These are phyloP conservation scores for Naumovozyma dairenensis DNA, from an alignment of 805 yeast genomes.

Conservation along the genomic window DNA sequence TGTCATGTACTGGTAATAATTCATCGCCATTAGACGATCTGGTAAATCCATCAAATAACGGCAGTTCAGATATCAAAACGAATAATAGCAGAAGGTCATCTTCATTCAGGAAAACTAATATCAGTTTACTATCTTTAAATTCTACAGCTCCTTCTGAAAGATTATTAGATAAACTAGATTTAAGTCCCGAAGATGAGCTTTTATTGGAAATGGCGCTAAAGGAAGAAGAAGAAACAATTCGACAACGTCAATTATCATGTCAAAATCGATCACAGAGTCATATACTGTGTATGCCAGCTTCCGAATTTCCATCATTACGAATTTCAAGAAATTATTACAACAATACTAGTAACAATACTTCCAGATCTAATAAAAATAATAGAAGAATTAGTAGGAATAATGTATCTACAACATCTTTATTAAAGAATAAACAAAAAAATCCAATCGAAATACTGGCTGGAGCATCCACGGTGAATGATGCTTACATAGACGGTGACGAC, in stretches of 20 bases:
- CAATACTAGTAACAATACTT: no score
- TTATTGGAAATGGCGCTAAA: constrained; percentile 21
- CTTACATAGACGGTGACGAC: no score
- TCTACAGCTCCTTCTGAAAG: constrained; percentile 25
- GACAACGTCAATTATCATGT: neutral
- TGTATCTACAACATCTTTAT: neutral
- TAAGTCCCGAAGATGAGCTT: constrained; percentile 26
- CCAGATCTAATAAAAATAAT: no score
- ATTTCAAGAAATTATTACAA: no score
- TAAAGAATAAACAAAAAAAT: neutral
- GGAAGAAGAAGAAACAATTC: constrained; percentile 14
- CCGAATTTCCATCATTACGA: constrained; percentile 25
- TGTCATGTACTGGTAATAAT: no score
- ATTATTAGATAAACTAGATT: constrained; percentile 25
- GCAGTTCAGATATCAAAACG: constrained; percentile 2
- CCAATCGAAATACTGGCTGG: neutral
- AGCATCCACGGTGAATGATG: neutral
- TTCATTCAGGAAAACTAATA: constrained; percentile 5
- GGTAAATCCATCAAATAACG: no score
- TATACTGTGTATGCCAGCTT: constrained; percentile 25
- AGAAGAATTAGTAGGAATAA: constrained; percentile 2
- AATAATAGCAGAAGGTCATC: neutral
- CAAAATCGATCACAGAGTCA: constrained; percentile 6
- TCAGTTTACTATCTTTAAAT: constrained; percentile 23
- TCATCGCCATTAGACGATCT: neutral